Base-by-base conservation (phyloP, 345 rosid species). In the Gossypium herbaceum region DNA sequence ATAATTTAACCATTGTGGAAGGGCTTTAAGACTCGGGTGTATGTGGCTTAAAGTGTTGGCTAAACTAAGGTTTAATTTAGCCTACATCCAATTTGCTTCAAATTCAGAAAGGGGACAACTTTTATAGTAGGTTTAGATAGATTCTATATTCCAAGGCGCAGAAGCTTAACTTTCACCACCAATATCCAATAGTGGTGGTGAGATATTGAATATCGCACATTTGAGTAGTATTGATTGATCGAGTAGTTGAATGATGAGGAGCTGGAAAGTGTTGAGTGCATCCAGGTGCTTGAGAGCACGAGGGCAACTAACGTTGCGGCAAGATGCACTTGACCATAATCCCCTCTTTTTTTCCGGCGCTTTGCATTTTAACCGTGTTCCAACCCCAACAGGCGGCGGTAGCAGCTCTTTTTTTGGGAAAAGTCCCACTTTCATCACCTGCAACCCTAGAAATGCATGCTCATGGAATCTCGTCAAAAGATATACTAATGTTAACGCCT, bases 401-500 rank as follows among this genome's bases (percentile, higher is more conserved):
- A 24, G 66, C 81, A 25, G 44, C 51, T 66, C 51, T 39, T 54
- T 65, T 63, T 80, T 75, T 57, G 73, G 76, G 51, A 64, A 19
- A 69, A 71, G 15, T 76, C 79, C 25, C 73, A 24, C 60, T 24
- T 8, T 24, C 62, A 22, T 10, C 62, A 24, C 62, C 34, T 22
- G 0, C 62, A 22, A 24, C 62, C 29, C 29, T 22, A 58, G 62
- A 22, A 12, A 13, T 22, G 16, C 72, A 64, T 44, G 45, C 29
- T 74, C 77, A 75, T 60, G 82, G 79, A 71, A 60, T 73, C 60
- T 44, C 56, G 29, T 57, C 25, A 12, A 50, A 8, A 67, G n/a
- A 44, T 43, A 16, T 12, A 52, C 41, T 54, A 25, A 13, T 61
- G 47, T 81, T 68, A 72, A 81, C 50, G 82, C 80, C 78, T 87